Percentiles rank a stretch among this genome's conserved stretches.
Evolutionary conservation across 495 filamentous ascomycete species (phyloP).

Genomic region (Aspergillus carlsbadensis): DNA sequence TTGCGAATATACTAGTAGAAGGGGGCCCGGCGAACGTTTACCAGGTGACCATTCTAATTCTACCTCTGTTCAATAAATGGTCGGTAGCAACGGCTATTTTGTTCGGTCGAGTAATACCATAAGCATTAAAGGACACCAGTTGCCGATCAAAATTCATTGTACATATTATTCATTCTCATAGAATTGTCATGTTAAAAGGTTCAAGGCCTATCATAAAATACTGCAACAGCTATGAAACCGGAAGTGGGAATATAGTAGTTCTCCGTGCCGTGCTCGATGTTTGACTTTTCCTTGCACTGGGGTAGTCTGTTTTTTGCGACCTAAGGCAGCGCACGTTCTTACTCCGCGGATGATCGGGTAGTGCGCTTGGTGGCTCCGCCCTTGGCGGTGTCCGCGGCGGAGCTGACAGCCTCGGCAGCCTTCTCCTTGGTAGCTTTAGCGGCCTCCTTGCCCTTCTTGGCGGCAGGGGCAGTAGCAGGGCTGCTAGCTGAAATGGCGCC

Average conservation of each 20-base stretch:
- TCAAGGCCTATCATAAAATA: slow-evolving; percentile 12
- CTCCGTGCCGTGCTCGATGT: not conserved
- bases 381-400: slow-evolving; percentile 66
- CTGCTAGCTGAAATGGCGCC: slow-evolving; percentile 54
- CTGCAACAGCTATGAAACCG: slow-evolving; percentile 16
- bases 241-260: slow-evolving; percentile 2
- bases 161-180: slow-evolving; percentile 17
- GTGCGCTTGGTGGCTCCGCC: slow-evolving; percentile 64
- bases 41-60: no score
- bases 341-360: slow-evolving; percentile 58
- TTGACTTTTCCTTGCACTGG: slow-evolving; percentile 2
- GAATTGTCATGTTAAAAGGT: slow-evolving; percentile 10
- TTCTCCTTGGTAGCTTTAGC: slow-evolving; percentile 78
- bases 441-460: slow-evolving; percentile 70
- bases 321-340: slow-evolving; percentile 13
- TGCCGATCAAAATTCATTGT: slow-evolving; percentile 13
- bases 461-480: slow-evolving; percentile 54
- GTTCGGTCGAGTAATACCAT: not conserved
- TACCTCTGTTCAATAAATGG: no score
- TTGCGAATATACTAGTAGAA: no score
- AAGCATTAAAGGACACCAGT: not conserved
- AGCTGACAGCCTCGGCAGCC: slow-evolving; percentile 63
- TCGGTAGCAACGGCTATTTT: no score
- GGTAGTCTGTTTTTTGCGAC: not conserved
- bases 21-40: no score